Conservation (phyloP, 23 red algal species). For the Pyropia yezoensis region DNA sequence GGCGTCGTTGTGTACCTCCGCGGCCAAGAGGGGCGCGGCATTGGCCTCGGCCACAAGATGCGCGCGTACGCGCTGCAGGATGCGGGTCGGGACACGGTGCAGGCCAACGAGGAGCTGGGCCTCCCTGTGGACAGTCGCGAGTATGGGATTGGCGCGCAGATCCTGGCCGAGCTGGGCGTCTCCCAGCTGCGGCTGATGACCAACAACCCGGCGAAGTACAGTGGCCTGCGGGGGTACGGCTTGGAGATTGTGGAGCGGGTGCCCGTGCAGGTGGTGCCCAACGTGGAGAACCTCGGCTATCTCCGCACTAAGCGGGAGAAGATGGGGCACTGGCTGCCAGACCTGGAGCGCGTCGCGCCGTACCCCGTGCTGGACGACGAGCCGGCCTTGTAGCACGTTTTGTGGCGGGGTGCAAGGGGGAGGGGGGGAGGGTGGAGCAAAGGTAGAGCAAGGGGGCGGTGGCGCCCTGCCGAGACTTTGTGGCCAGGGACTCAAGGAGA, state of each 20-base stretch:
- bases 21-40: constrained; percentile 96
- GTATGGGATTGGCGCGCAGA: constrained; percentile 99
- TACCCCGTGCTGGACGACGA: too few species aligned
- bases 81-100: constrained; percentile 80
- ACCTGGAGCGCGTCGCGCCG: too few species aligned
- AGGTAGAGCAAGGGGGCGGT: too few species aligned
- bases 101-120: constrained; percentile 93
- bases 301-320: constrained; percentile 80
- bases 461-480: too few species aligned
- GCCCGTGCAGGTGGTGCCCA: constrained; percentile 56
- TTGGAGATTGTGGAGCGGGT: constrained; percentile 79
- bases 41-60: constrained; percentile 94
- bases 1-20: constrained; percentile 91
- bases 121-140: constrained; percentile 90
- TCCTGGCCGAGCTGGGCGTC: constrained; percentile 86
- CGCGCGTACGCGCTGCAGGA: constrained; percentile 94
- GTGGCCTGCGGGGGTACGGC: constrained; percentile 75
- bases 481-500: too few species aligned
- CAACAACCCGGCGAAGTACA: constrained; percentile 97
- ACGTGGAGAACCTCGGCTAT: constrained; percentile 73
- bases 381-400: too few species aligned
- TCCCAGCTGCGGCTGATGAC: constrained; percentile 89
- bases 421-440: too few species aligned
- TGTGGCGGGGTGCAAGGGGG: too few species aligned
- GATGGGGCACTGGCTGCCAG: constrained; percentile 79